A percentile compares a stretch with the other conserved stretches of the same genome.
Conservation (phyloP, 2,329 filamentous ascomycete species). For the Monosporascus sp. region DNA sequence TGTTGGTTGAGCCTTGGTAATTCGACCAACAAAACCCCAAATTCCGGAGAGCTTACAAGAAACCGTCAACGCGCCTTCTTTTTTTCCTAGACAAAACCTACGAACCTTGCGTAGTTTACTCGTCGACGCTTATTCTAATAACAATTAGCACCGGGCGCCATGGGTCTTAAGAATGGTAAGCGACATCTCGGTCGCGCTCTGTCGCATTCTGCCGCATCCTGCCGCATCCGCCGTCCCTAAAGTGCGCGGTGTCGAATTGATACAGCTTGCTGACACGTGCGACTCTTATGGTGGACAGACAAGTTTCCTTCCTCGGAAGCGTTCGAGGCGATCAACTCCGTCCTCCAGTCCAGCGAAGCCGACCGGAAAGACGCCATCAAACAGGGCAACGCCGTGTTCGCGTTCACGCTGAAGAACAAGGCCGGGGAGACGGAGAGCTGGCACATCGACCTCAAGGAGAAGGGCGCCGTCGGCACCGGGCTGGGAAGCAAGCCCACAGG, state of each 20-base stretch:
- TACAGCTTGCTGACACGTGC: neutral
- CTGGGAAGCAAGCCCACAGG: conserved; percentile 76
- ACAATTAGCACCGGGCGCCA: conserved; percentile 33
- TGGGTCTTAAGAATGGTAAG: conserved; percentile 72
- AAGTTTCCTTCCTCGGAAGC: conserved; percentile 85
- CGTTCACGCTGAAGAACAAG: conserved; percentile 87
- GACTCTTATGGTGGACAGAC: conserved; percentile 39
- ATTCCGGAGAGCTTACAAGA: conserved; percentile 8
- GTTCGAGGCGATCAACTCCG: conserved; percentile 80
- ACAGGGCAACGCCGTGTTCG: conserved; percentile 80
- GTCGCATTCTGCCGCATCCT: neutral
- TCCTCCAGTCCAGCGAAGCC: conserved; percentile 62
- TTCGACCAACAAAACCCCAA: neutral
- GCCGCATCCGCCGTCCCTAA: neutral
- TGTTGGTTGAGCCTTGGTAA: neutral
- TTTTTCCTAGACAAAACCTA: conserved; percentile 4
- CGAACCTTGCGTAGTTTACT: neutral
- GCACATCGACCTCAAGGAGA: conserved; percentile 94
- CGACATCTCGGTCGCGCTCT: conserved; percentile 3
- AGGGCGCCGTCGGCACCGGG: conserved; percentile 76
- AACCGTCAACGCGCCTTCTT: neutral
- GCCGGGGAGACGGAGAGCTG: conserved; percentile 77
- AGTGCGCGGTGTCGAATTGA: no score
- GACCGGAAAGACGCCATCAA: conserved; percentile 83
- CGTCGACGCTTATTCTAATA: neutral